phyloP scores from a whole-genome alignment of 148 eudicot genomes.

The Dianthus caryophyllus region DNA sequence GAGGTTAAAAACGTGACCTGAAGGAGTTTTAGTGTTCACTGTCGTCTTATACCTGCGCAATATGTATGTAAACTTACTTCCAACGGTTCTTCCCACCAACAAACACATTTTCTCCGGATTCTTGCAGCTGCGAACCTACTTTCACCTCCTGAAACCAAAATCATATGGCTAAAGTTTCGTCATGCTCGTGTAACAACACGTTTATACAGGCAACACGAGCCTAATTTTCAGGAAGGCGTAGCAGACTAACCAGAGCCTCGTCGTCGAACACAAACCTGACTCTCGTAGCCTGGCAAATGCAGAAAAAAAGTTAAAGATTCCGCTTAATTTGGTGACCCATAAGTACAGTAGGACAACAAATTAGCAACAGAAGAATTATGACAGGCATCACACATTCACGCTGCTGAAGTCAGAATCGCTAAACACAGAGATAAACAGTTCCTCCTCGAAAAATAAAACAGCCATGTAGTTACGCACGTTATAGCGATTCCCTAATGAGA shows the following conservation, averaged over 20 bases:
- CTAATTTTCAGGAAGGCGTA: conserved; percentile 9
- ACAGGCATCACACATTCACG: conserved; percentile 12
- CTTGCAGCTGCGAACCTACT: conserved; percentile 77
- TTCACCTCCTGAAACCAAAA: conserved; percentile 60
- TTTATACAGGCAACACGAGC: no score
- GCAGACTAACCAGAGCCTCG: conserved; percentile 79
- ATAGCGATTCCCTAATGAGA: neutral
- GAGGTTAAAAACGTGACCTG: neutral
- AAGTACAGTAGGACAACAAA: neutral
- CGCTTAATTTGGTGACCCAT: neutral
- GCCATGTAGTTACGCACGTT: neutral
- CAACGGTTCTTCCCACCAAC: conserved; percentile 98
- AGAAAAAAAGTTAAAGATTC: neutral
- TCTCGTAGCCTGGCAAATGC: conserved; percentile 69
- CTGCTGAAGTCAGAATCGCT: neutral
- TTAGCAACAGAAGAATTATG: neutral
- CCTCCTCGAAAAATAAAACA: neutral
- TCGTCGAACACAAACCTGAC: conserved; percentile 94
- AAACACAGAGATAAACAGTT: neutral
- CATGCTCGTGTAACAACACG: no score
- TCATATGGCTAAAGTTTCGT: neutral
- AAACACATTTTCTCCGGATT: conserved; percentile 83
- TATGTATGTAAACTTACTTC: conserved; percentile 92
- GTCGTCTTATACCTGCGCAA: no score
- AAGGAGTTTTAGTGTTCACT: no score